phyloP scores from a whole-genome alignment of 108 stramenopile species.

The Parietichytrium sp. region DNA sequence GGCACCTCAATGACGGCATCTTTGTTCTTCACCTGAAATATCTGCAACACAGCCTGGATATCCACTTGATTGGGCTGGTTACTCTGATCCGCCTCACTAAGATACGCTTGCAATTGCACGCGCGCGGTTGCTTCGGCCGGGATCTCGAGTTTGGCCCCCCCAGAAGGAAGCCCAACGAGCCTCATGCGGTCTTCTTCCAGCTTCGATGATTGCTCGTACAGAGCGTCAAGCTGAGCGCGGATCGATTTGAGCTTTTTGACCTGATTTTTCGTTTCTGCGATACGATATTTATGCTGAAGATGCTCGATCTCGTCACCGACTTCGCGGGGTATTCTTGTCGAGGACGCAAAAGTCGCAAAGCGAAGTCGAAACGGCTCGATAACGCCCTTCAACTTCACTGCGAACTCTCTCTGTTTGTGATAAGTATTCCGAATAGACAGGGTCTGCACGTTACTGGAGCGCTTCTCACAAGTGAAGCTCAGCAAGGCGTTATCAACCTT shows the following conservation, averaged over 20 bases:
- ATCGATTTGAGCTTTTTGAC: conserved; percentile 37
- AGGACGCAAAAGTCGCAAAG: conserved; percentile 25
- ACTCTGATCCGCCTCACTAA: not conserved
- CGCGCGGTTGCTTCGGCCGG: conserved; percentile 20
- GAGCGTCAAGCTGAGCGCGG: not conserved
- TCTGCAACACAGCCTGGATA: conserved; percentile 22
- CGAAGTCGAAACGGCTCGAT: conserved; percentile 8
- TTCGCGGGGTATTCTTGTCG: not conserved
- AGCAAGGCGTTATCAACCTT: not conserved
- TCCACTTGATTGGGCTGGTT: too few species aligned
- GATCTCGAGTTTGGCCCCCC: conserved; percentile 28
- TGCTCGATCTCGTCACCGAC: conserved; percentile 29
- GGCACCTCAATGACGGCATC: conserved; percentile 12
- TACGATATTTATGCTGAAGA: conserved; percentile 33
- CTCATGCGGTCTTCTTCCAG: not conserved
- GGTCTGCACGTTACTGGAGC: not conserved
- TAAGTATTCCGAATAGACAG: not conserved
- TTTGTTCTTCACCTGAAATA: conserved; percentile 21
- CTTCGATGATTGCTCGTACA: not conserved
- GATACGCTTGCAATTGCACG: not conserved
- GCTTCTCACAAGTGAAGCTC: not conserved
- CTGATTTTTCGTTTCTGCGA: conserved; percentile 35
- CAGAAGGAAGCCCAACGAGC: not conserved
- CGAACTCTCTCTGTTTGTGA: conserved; percentile 29
- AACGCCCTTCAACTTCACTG: conserved; percentile 14